phyloP scores from a whole-genome alignment of 1,139 yeast species.

The Candida sp. region DNA sequence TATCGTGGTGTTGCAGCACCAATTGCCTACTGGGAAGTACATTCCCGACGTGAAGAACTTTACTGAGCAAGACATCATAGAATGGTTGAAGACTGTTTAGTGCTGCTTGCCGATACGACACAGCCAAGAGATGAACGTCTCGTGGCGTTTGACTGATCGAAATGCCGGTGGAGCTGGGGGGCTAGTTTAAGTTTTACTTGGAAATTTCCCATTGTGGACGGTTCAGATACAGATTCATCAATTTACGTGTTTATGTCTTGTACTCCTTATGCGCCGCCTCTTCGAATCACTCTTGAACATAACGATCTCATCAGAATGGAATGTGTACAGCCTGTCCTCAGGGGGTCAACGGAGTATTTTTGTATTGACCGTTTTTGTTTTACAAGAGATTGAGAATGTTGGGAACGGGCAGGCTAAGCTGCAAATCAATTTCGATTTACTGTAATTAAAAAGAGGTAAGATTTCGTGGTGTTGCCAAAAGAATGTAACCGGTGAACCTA shows the following conservation, averaged over 20 bases:
- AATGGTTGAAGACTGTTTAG: conserved; percentile 49
- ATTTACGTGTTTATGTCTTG: background rate
- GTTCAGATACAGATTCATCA: background rate
- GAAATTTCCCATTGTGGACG: background rate
- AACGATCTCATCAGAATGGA: background rate
- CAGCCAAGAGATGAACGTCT: background rate
- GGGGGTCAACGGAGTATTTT: background rate
- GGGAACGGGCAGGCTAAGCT: background rate
- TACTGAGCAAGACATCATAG: conserved; percentile 55
- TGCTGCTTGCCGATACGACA: background rate
- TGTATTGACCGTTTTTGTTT: background rate
- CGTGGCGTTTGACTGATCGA: background rate
- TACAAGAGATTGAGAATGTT: conserved; percentile 6
- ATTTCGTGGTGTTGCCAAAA: too few relatives aligned
- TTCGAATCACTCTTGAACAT: background rate
- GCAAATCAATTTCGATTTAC: conserved; percentile 3
- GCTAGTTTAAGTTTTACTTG: background rate
- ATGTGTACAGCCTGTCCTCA: conserved; percentile 1
- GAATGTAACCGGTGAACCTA: too few relatives aligned
- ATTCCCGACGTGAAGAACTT: conserved; percentile 47
- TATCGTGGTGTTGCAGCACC: conserved; percentile 68
- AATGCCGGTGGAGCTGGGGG: background rate
- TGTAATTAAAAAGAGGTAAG: background rate
- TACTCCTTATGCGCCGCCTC: background rate
- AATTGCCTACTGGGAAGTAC: conserved; percentile 60